These are phyloP conservation scores for Calonectria fujianensis DNA, from an alignment of 2,329 filamentous ascomycete species.

Conservation along the genomic window DNA sequence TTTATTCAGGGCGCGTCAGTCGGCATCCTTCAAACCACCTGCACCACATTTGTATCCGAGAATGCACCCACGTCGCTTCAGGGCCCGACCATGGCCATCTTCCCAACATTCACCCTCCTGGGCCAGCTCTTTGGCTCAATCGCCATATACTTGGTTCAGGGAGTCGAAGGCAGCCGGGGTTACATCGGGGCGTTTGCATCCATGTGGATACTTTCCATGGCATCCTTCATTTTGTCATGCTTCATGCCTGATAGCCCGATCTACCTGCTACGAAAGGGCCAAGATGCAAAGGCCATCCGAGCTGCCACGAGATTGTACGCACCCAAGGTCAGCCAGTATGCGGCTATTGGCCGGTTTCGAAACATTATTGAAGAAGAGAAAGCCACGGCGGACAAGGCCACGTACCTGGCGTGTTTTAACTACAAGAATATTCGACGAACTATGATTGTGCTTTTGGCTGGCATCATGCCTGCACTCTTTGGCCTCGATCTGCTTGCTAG, in stretches of 20 bases:
- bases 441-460: slow-evolving; percentile 62
- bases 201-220: slow-evolving; percentile 49
- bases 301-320: slow-evolving; percentile 48
- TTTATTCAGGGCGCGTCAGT: slow-evolving; percentile 55
- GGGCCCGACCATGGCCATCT: slow-evolving; percentile 54
- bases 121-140: slow-evolving; percentile 54
- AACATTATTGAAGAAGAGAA: slow-evolving; percentile 64
- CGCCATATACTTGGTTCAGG: slow-evolving; percentile 50
- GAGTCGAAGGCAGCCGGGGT: slow-evolving; percentile 39
- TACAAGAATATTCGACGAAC: slow-evolving; percentile 63
- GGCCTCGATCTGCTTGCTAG: slow-evolving; percentile 65
- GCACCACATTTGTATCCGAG: slow-evolving; percentile 63
- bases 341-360: slow-evolving; percentile 46
- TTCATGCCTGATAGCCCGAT: slow-evolving; percentile 56
- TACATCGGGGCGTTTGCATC: slow-evolving; percentile 54
- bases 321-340: slow-evolving; percentile 39
- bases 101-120: slow-evolving; percentile 54
- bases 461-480: slow-evolving; percentile 64
- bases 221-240: slow-evolving; percentile 49
- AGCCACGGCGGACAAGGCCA: slow-evolving; percentile 52
- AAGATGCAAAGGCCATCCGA: slow-evolving; percentile 44
- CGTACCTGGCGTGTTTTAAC: slow-evolving; percentile 65
- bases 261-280: slow-evolving; percentile 47
- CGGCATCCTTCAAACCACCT: slow-evolving; percentile 52
- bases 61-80: slow-evolving; percentile 54